A percentile compares a stretch with the other conserved stretches of the same genome.
Conservation (phyloP, 768 basidiomycete species). For the Jaapia argillacea region DNA sequence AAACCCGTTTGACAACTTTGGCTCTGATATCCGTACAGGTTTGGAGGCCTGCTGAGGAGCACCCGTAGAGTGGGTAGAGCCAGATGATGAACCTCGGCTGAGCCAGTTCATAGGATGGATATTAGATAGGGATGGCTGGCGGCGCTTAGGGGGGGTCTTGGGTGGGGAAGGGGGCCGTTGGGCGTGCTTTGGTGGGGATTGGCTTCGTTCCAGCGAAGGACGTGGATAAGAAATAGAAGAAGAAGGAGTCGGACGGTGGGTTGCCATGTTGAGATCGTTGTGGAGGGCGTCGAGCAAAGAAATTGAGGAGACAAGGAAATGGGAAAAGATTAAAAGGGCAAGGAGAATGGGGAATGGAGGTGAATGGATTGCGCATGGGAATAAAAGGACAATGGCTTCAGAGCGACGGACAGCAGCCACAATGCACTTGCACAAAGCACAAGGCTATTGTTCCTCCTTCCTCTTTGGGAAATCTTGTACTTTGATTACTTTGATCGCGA, state of each 20-base stretch:
- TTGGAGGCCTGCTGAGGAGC: slow-evolving; percentile 22
- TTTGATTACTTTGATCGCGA: background rate
- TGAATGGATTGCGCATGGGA: no score
- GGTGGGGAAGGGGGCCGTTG: slow-evolving; percentile 18
- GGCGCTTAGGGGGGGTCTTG: slow-evolving; percentile 15
- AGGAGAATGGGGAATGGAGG: no score
- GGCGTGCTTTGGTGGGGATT: slow-evolving; percentile 10
- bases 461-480: no score
- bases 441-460: no score
- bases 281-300: background rate
- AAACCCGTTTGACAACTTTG: slow-evolving; percentile 24
- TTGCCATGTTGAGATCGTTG: background rate
- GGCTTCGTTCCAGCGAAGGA: slow-evolving; percentile 6
- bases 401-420: background rate
- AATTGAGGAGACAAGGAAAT: slow-evolving; percentile 2
- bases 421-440: background rate
- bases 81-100: slow-evolving; percentile 24
- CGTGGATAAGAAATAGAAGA: slow-evolving; percentile 6
- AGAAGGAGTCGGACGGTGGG: slow-evolving; percentile 1
- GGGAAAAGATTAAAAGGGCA: no score
- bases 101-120: slow-evolving; percentile 34
- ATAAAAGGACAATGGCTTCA: background rate
- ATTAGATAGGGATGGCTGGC: slow-evolving; percentile 24
- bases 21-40: slow-evolving; percentile 34
- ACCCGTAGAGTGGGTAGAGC: slow-evolving; percentile 13